Evolutionary conservation across 371 early-diverging fungal genomes (phyloP).

Genomic region (Choanephora cucurbitarum): DNA sequence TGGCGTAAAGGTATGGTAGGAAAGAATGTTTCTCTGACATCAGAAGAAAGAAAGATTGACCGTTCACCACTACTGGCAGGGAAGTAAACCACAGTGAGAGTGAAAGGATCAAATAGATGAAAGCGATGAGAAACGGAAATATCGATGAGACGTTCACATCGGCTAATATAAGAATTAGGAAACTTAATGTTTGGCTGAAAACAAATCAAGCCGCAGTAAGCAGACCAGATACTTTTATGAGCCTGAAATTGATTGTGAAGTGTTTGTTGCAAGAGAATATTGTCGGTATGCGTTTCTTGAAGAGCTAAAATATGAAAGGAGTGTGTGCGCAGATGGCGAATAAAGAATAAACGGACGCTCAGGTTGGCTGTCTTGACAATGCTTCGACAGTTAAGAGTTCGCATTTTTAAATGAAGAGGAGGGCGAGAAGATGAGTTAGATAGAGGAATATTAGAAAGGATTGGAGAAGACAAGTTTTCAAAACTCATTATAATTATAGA

Average conservation of each 20-base stretch:
- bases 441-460: no score
- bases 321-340: constrained; percentile 5
- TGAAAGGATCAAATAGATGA: background rate
- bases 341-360: background rate
- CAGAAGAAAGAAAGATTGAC: background rate
- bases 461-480: no score
- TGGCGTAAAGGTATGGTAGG: background rate
- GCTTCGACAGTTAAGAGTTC: constrained; percentile 10
- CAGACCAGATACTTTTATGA: background rate
- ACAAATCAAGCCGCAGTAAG: constrained; percentile 6
- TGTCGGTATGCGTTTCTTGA: constrained; percentile 8
- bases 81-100: background rate
- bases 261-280: background rate
- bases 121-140: background rate
- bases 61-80: background rate
- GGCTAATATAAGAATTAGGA: constrained; percentile 3
- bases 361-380: constrained; percentile 5
- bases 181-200: constrained; percentile 1
- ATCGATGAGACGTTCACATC: constrained; percentile 1
- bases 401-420: no score
- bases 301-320: background rate
- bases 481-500: no score
- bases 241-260: constrained; percentile 10
- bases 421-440: no score
- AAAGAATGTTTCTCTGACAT: no score